Conservation (phyloP, 768 basidiomycete species). For the Agrocybe praecox region DNA sequence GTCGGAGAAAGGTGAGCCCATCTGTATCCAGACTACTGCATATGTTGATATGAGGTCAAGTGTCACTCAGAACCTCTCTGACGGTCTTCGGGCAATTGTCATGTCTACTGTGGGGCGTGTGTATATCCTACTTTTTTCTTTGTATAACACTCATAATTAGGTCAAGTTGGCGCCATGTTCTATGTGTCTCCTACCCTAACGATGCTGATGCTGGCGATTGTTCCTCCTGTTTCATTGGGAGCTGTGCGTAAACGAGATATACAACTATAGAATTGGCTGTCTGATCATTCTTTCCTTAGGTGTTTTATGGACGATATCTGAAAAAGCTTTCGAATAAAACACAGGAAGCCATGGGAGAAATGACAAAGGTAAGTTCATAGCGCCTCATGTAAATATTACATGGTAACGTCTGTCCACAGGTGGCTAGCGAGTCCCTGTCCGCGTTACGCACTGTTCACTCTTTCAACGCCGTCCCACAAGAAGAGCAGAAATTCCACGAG, state of each 20-base stretch:
- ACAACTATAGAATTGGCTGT: too few relatives aligned
- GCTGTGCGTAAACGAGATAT: conserved; percentile 50
- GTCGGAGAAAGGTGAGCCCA: conserved; percentile 82
- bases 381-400: neutral
- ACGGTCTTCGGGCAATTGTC: conserved; percentile 81
- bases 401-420: conserved; percentile 25
- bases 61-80: conserved; percentile 79
- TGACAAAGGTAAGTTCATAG: conserved; percentile 71
- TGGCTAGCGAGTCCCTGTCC: conserved; percentile 88
- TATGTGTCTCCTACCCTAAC: conserved; percentile 90
- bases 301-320: conserved; percentile 94
- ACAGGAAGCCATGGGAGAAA: conserved; percentile 94
- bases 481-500: conserved; percentile 75
- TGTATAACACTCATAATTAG: neutral
- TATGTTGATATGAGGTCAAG: conserved; percentile 32
- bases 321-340: conserved; percentile 89
- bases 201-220: conserved; percentile 88
- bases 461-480: conserved; percentile 81
- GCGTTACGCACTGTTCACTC: conserved; percentile 90
- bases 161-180: conserved; percentile 91
- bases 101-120: conserved; percentile 93
- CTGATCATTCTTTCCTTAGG: conserved; percentile 42
- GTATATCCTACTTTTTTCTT: conserved; percentile 26
- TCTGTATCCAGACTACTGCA: neutral
- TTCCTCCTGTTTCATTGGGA: conserved; percentile 85